Base-by-base conservation (phyloP, 805 yeast genomes). In the Candida germanica region DNA sequence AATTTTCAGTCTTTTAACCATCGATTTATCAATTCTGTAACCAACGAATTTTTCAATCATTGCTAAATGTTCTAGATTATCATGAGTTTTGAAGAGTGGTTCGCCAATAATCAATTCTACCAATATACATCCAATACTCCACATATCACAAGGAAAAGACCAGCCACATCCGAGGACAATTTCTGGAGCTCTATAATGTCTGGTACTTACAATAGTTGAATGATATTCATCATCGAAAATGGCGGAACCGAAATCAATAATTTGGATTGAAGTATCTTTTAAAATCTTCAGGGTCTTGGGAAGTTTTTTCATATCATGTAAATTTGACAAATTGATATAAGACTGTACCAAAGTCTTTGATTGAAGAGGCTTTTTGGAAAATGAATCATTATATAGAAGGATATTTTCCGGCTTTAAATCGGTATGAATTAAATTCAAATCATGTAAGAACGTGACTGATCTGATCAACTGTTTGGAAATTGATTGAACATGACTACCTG, bases 141-240 rank as follows among this genome's bases (percentile, higher is more conserved):
- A 93, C 65, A 91, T 68, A 58, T 93, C 99, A 58, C 98, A 91
- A 1, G 97, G 95, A 50, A 75, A 88, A 6, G 96, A 84, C 98
- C 98, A 93, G 13, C 97, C 96, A n/a, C 77, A 72, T 1, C 96
- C 96, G 20, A 93, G 63, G 1, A 91, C 87, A 44, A 93, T 88
- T 57, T 93, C 98, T 0, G 98, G 98, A 0, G 98, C 98, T 36
- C 98, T 69, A 59, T 93, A 93, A 59, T 93, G 98, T 33, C 99
- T 72, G 1, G 99, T 93, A 6, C 96, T 86, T 8, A 93, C 96
- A 11, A 93, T 80, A 14, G 84, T 78, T 3, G 94, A 80, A 66
- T 93, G 99, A 56, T 85, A 88, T 62, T 93, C 98, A 59, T 89
- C 95, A 49, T 85, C 76, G 52, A 93, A 93, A 3, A 94, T 80